Evolutionary conservation across 2,329 filamentous ascomycete species (phyloP).

Genomic region (Aureobasidium melanogenum): DNA sequence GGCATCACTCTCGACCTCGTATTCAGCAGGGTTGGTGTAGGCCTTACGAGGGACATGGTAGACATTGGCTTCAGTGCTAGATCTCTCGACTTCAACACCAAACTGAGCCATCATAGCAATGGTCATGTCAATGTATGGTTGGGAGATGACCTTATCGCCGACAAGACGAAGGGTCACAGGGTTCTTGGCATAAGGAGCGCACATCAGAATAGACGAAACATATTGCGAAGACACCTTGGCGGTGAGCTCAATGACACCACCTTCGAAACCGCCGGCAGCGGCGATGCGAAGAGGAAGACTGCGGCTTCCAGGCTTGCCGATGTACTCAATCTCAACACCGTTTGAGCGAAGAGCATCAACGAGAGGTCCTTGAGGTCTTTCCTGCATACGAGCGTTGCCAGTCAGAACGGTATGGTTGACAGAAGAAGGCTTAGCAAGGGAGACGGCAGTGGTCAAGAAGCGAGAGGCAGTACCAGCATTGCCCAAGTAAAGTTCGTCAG

Average conservation of each 20-base stretch:
- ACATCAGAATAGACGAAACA: constrained; percentile 94
- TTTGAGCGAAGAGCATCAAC: constrained; percentile 84
- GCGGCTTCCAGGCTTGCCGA: constrained; percentile 72
- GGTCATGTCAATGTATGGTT: constrained; percentile 98
- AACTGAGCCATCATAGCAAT: constrained; percentile 95
- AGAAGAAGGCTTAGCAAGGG: constrained; percentile 61
- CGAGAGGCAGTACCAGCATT: constrained; percentile 95
- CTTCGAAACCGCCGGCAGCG: constrained; percentile 73
- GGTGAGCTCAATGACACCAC: constrained; percentile 81
- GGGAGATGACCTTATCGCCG: constrained; percentile 95
- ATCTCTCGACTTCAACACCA: constrained; percentile 70
- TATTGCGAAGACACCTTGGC: constrained; percentile 99
- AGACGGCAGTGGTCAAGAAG: constrained; percentile 86
- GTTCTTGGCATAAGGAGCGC: constrained; percentile 89
- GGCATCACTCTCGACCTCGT: constrained; percentile 91
- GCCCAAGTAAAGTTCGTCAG: constrained; percentile 76
- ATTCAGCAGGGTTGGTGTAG: constrained; percentile 77
- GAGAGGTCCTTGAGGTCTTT: constrained; percentile 83
- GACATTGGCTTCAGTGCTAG: constrained; percentile 71
- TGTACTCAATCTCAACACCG: constrained; percentile 77
- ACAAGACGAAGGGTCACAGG: constrained; percentile 84
- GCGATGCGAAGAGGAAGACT: constrained; percentile 78
- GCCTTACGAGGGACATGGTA: constrained; percentile 83
- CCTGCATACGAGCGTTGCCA: constrained; percentile 93
- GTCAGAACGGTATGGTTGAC: constrained; percentile 70